Evolutionary conservation across 2,329 filamentous ascomycete species (phyloP), one percentile per base, ranked within the genome.

Genomic region (Verticillium dahliae): DNA sequence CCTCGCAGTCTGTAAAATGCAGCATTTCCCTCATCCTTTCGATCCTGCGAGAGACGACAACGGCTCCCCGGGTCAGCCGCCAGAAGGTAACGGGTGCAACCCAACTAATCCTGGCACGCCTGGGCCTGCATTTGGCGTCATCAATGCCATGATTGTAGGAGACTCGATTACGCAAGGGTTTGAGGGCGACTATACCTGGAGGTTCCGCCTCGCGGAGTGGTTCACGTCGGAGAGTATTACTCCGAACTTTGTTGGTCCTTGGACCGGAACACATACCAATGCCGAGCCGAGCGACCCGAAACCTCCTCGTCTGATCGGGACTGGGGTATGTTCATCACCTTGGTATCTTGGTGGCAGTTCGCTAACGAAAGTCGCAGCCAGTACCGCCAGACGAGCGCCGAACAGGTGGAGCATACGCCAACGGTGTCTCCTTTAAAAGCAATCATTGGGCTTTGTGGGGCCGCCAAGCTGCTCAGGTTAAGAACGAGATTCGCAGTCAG

Each of bases 171-270:
- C 72, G 2, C 73, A 76, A 37, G 75, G 76, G 13, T 64, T 63
- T 31, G 74, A 78, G 61, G 75, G 73, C 35, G 76, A 78, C 63
- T 75, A 69, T 59, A 79, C 76, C 10, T 79, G 76, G 77, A 70
- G 76, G 9, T 79, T 74, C 58, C 70, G 75, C 4, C 64, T 79
- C 13, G 77, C 72, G 70, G 61, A 78, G 57, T 79, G 76, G 76
- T 69, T 78, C 58, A 63, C 63, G 2, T 45, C 57, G 14, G 62
- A 72, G 31, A 37, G 60, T 4, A 59, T 71, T 37, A 35, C 63
- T 52, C 65, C 71, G 11, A 58, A 66, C 13, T 74, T 76, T 57
- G 71, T 73, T 13, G 76, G 76, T 11, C 75, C 74, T 3, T 77
- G 72, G 65, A 69, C 61, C n/a, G 75, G 74, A 55, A 75, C 74